A percentile compares a stretch with the other conserved stretches of the same genome.
These are phyloP conservation scores for Avena eriantha DNA, from an alignment of 176 grass and related monocot species.

Conservation along the genomic window DNA sequence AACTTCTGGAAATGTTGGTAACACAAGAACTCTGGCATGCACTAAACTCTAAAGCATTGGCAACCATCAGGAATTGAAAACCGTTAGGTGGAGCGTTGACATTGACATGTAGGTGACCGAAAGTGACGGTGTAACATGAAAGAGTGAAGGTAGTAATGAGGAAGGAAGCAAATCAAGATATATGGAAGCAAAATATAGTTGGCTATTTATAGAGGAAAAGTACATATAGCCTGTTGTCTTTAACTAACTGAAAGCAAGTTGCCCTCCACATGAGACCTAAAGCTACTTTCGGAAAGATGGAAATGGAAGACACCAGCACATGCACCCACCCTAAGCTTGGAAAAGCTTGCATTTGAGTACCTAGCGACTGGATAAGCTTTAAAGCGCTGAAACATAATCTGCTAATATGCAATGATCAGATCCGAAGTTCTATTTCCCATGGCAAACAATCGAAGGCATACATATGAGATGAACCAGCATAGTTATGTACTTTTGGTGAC, in stretches of 20 bases:
- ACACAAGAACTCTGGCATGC: not conserved
- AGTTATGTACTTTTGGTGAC: conserved; percentile 49
- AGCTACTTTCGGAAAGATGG: conserved; percentile 37
- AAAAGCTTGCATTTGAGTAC: conserved; percentile 18
- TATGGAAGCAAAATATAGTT: conserved; percentile 23
- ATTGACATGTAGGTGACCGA: not conserved
- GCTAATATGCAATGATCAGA: conserved; percentile 30
- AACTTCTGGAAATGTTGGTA: not conserved
- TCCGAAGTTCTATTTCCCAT: conserved; percentile 26
- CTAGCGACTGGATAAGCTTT: conserved; percentile 28
- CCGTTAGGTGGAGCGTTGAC: not conserved
- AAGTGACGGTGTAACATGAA: not conserved
- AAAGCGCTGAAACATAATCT: conserved; percentile 13
- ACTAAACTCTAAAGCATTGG: not conserved
- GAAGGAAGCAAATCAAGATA: conserved; percentile 18
- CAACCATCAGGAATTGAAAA: conserved; percentile 19
- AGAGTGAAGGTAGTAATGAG: conserved; percentile 2
- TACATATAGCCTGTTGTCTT: not conserved
- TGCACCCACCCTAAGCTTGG: not conserved
- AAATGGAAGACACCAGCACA: conserved; percentile 31
- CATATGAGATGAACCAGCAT: conserved; percentile 13
- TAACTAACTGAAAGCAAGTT: not conserved
- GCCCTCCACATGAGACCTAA: conserved; percentile 19
- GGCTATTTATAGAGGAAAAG: not conserved
- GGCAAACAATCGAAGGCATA: not conserved